Conservation (phyloP, 108 stramenopile species). For the Poteriospumella lacustris region DNA sequence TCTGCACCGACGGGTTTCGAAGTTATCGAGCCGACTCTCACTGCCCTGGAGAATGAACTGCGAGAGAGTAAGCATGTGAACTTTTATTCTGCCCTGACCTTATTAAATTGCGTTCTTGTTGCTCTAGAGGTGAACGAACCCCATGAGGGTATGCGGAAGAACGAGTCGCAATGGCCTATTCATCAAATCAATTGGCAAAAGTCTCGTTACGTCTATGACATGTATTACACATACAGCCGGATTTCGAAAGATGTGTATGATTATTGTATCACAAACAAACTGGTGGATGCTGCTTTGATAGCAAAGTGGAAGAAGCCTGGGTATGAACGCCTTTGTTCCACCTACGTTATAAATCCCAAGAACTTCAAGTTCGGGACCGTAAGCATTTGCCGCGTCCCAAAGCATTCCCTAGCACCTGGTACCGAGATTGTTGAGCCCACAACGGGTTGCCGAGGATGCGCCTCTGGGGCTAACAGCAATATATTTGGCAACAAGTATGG, state of each 20-base stretch:
- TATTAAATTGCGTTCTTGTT: not conserved
- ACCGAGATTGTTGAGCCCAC: conserved; percentile 74
- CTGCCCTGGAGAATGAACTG: conserved; percentile 91
- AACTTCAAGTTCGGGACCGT: conserved; percentile 99
- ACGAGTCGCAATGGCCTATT: conserved; percentile 97
- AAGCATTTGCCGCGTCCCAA: conserved; percentile 76
- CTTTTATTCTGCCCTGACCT: not conserved
- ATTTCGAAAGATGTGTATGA: conserved; percentile 68
- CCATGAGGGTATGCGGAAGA: conserved; percentile 93
- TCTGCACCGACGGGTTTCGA: conserved; percentile 82
- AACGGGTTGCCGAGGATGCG: conserved; percentile 95
- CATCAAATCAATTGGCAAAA: conserved; percentile 99
- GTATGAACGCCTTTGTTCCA: conserved; percentile 95
- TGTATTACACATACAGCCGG: conserved; percentile 75
- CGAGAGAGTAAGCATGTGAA: conserved; percentile 67
- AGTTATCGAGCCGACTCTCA: conserved; percentile 82
- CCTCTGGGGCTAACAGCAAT: conserved; percentile 82
- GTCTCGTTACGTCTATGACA: conserved; percentile 91
- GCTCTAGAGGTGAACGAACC: conserved; percentile 77
- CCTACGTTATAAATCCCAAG: conserved; percentile 93
- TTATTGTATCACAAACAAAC: conserved; percentile 86
- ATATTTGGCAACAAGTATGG: conserved; percentile 99
- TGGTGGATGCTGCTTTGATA: conserved; percentile 90
- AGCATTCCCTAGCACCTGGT: conserved; percentile 43
- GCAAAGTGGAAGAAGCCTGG: conserved; percentile 99